These are phyloP conservation scores for Starmerella floricola DNA, from an alignment of 805 yeast species.

Conservation along the genomic window DNA sequence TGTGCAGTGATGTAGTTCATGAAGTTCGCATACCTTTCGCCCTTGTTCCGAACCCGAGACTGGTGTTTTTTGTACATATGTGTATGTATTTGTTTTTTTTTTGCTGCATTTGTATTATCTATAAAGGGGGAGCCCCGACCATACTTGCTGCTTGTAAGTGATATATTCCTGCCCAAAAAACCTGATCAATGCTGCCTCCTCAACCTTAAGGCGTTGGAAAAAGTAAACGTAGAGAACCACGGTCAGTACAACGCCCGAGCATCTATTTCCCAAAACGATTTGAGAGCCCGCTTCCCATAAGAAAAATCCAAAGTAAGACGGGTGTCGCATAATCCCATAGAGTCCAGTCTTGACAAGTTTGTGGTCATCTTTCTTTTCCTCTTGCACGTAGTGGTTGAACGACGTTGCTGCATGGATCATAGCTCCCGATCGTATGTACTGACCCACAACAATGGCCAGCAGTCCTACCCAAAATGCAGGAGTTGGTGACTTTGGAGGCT, in stretches of 20 bases:
- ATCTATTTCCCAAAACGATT: conserved; percentile 51
- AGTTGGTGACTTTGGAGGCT: conserved; percentile 30
- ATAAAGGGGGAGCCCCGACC: conserved; percentile 57
- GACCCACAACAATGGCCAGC: conserved; percentile 45
- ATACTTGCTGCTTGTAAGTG: conserved; percentile 38
- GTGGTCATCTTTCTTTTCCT: conserved; percentile 43
- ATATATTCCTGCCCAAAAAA: conserved; percentile 65
- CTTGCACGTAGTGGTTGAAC: conserved; percentile 69
- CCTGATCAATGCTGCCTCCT: conserved; percentile 49
- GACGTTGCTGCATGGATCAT: conserved; percentile 83
- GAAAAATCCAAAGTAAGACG: conserved; percentile 81
- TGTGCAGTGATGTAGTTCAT: not conserved
- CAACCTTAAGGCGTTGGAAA: conserved; percentile 47
- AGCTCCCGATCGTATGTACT: conserved; percentile 53
- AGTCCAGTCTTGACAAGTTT: conserved; percentile 61
- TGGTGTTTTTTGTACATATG: not conserved
- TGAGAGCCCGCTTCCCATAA: conserved; percentile 91
- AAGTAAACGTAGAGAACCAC: conserved; percentile 60
- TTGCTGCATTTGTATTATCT: not conserved
- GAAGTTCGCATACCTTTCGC: not conserved
- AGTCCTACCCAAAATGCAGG: conserved; percentile 37
- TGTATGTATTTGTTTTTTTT: not conserved
- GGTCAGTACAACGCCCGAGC: conserved; percentile 44
- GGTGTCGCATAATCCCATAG: conserved; percentile 62
- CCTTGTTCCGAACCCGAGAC: not conserved